phyloP scores from a whole-genome alignment of 208 protist species.

The Acanthamoeba castellanii region DNA sequence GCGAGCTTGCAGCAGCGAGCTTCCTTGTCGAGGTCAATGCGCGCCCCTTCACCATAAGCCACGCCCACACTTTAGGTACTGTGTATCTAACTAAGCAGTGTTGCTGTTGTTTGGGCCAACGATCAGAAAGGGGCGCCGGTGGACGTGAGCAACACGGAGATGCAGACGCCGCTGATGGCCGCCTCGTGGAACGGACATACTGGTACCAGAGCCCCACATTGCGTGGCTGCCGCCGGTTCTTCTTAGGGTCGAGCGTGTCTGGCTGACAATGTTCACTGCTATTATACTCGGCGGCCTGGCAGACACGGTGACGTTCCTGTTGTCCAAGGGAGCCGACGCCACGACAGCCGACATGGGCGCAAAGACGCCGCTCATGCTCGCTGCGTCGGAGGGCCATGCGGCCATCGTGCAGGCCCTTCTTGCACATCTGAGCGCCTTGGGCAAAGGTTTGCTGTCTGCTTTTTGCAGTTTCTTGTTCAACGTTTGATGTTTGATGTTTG shows the following conservation, averaged over 20 bases:
- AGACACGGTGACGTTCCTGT: background rate
- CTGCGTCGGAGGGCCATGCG: background rate
- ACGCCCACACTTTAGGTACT: background rate
- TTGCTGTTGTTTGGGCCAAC: too few relatives aligned
- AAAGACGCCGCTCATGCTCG: background rate
- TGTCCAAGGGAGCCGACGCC: background rate
- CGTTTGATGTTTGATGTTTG: background rate
- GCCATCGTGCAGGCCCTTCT: background rate
- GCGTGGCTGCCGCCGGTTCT: too few relatives aligned
- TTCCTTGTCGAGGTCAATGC: background rate
- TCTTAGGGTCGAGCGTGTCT: too few relatives aligned
- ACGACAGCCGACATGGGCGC: background rate
- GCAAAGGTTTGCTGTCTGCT: background rate
- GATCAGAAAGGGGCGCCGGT: background rate
- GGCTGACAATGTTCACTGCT: background rate
- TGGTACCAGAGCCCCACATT: background rate
- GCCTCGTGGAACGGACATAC: background rate
- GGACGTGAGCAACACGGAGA: background rate
- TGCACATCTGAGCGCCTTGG: background rate
- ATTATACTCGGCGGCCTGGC: background rate
- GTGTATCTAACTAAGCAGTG: too few relatives aligned
- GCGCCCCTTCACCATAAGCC: too few relatives aligned
- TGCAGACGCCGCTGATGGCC: conserved; percentile 34
- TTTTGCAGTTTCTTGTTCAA: background rate
- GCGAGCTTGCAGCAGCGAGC: background rate